Conservation (phyloP, 345 rosid species). For the Eucalyptus cloeziana region DNA sequence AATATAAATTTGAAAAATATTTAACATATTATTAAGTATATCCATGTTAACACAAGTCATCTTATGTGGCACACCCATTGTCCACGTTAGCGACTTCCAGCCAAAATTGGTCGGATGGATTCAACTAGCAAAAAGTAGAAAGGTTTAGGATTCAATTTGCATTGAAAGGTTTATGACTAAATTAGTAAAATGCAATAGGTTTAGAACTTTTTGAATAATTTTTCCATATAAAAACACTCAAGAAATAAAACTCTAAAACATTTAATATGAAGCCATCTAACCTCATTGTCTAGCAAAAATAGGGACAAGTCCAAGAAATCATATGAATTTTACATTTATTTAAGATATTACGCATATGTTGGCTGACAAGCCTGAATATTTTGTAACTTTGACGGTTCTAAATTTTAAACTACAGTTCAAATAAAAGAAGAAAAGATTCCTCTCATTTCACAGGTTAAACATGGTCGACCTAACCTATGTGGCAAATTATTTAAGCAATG, state of each 20-base stretch:
- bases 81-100: rapidly evolving
- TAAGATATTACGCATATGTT: background rate
- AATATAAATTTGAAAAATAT: too few relatives aligned
- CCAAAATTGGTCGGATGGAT: background rate
- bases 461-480: background rate
- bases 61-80: rapidly evolving
- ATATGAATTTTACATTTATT: background rate
- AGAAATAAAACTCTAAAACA: background rate
- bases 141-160: background rate
- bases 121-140: too few relatives aligned
- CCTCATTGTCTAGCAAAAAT: background rate
- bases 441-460: background rate
- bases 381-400: background rate
- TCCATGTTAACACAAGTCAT: background rate
- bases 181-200: background rate
- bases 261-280: background rate
- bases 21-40: background rate
- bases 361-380: background rate
- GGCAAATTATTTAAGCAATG: background rate
- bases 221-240: background rate
- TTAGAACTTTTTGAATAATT: too few relatives aligned
- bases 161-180: too few relatives aligned
- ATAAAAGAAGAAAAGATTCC: background rate
- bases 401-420: background rate
- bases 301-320: background rate